Conservation (phyloP, 164 flowering plant species). For the Protea cynaroides region DNA sequence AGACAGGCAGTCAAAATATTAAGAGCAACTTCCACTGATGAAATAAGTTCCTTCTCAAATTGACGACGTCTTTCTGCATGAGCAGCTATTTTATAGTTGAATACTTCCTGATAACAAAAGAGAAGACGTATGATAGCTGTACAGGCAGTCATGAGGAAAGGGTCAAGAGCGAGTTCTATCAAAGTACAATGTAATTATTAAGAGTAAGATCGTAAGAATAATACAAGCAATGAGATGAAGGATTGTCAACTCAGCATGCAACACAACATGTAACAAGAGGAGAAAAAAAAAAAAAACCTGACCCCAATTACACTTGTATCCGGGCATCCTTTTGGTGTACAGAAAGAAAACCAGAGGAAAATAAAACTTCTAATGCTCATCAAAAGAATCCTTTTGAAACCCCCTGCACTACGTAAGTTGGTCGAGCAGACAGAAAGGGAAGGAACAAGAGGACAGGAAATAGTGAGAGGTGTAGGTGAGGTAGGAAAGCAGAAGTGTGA, state of each 20-base stretch:
- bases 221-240: neutral
- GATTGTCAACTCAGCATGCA: neutral
- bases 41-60: conserved; percentile 84
- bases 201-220: neutral
- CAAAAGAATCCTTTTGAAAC: neutral
- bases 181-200: neutral
- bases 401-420: neutral
- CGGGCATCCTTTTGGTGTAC: neutral
- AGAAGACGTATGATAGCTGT: neutral
- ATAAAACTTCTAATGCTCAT: neutral
- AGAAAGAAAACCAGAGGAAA: no score
- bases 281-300: neutral
- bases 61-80: conserved; percentile 95
- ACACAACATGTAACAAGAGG: neutral
- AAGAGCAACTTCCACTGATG: conserved; percentile 70
- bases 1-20: conserved; percentile 74
- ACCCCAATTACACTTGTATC: neutral
- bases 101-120: conserved; percentile 58
- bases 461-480: no score
- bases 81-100: conserved; percentile 86
- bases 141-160: neutral
- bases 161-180: neutral
- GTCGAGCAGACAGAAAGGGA: neutral
- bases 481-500: no score
- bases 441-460: no score